A percentile compares a stretch with the other conserved stretches of the same genome.
phyloP scores from a whole-genome alignment of 768 basidiomycete species.

The Phallus indusiatus region DNA sequence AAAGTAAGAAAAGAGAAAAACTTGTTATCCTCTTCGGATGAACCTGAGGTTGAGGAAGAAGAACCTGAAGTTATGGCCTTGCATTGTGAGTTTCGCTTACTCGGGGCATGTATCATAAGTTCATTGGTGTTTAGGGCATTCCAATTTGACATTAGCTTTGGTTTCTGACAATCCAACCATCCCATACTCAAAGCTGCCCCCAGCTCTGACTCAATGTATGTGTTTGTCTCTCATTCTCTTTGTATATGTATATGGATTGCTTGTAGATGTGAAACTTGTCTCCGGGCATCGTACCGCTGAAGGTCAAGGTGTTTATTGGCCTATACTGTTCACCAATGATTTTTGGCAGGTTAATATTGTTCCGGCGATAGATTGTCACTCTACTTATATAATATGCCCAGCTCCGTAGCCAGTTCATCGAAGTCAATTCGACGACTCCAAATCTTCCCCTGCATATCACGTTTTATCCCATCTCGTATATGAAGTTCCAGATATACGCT shows the following conservation, averaged over 20 bases:
- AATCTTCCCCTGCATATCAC: slow-evolving; percentile 70
- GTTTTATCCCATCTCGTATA: slow-evolving; percentile 76
- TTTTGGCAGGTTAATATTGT: slow-evolving; percentile 66
- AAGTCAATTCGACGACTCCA: slow-evolving; percentile 79
- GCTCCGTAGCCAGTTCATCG: slow-evolving; percentile 62
- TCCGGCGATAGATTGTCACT: neutral
- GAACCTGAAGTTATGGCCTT: slow-evolving; percentile 55
- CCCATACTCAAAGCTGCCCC: slow-evolving; percentile 44
- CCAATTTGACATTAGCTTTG: slow-evolving; percentile 78
- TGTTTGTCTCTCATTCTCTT: slow-evolving; percentile 11
- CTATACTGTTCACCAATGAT: slow-evolving; percentile 87
- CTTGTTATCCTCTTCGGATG: slow-evolving; percentile 43
- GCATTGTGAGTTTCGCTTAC: slow-evolving; percentile 41
- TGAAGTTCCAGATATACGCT: slow-evolving; percentile 83
- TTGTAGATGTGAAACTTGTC: slow-evolving; percentile 54
- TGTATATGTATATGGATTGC: slow-evolving; percentile 15
- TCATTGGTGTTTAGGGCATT: slow-evolving; percentile 25
- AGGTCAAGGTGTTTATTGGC: slow-evolving; percentile 70
- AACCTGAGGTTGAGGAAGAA: slow-evolving; percentile 40
- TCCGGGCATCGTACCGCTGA: slow-evolving; percentile 51
- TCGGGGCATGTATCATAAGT: slow-evolving; percentile 5
- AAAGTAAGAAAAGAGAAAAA: slow-evolving; percentile 79
- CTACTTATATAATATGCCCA: slow-evolving; percentile 5
- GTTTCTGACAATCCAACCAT: slow-evolving; percentile 60
- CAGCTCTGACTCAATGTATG: slow-evolving; percentile 55